Evolutionary conservation across 257 asterid genomes (phyloP).

Genomic region (Verbascum thapsus): DNA sequence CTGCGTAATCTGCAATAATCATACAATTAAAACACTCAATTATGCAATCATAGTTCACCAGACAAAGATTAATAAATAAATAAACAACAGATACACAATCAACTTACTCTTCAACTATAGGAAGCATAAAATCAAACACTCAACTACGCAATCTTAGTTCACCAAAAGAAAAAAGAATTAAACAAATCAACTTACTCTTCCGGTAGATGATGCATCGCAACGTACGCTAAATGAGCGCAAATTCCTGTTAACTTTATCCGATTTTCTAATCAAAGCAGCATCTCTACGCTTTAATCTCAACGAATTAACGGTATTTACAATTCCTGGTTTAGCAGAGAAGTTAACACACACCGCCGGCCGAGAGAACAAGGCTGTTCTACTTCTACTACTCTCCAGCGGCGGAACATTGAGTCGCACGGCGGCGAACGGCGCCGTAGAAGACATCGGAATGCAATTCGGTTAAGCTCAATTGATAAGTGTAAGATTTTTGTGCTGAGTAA

Average conservation of each 20-base stretch:
- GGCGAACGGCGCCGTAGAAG: constrained; percentile 58
- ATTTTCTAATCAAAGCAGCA: constrained; percentile 38
- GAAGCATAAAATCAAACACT: too few species aligned
- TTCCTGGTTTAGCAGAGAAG: constrained; percentile 44
- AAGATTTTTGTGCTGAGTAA: not conserved
- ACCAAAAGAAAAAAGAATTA: too few species aligned
- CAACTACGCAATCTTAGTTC: too few species aligned
- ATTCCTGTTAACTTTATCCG: constrained; percentile 30
- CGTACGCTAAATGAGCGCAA: constrained; percentile 61
- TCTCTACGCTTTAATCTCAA: constrained; percentile 39
- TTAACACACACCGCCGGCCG: constrained; percentile 46
- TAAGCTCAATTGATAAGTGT: not conserved
- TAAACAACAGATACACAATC: too few species aligned
- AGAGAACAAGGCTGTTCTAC: constrained; percentile 46
- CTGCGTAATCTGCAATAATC: constrained; percentile 67
- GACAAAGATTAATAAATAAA: too few species aligned
- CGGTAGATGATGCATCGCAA: constrained; percentile 70
- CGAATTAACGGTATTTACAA: constrained; percentile 31
- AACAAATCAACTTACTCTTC: constrained; percentile 62
- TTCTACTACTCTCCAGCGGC: too few species aligned
- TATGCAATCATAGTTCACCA: too few species aligned
- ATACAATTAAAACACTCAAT: too few species aligned
- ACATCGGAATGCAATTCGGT: constrained; percentile 41
- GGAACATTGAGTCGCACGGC: constrained; percentile 40
- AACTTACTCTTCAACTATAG: too few species aligned